phyloP scores from a whole-genome alignment of 2,329 filamentous ascomycete species.

The Arthrobotrys entomopaga region DNA sequence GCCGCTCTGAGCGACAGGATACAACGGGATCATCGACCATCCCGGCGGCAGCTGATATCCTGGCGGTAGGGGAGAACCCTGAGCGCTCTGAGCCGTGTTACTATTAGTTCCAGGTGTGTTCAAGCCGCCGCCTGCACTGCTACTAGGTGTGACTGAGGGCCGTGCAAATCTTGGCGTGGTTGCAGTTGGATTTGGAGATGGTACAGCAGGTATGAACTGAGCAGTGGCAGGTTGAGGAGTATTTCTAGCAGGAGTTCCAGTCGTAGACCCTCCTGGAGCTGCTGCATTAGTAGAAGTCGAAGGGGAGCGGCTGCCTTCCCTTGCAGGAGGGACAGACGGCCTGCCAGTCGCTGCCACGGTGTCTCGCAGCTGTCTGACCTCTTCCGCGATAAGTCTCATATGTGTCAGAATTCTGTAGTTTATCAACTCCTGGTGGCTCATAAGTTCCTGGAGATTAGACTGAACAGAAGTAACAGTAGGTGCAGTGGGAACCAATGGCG shows the following conservation, averaged over 20 bases:
- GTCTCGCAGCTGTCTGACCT: slow-evolving; percentile 16
- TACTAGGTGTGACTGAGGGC: not conserved
- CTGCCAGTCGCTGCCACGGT: not conserved
- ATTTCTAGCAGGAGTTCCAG: not conserved
- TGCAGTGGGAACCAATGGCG: not conserved
- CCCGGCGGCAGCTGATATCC: slow-evolving; percentile 51
- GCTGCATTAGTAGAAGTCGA: not conserved
- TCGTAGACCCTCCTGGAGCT: not conserved
- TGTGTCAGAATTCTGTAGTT: slow-evolving; percentile 22
- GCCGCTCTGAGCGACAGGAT: slow-evolving; percentile 32
- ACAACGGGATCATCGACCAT: slow-evolving; percentile 49
- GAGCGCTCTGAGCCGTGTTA: not conserved
- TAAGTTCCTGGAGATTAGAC: slow-evolving; percentile 25
- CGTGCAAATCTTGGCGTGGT: not conserved
- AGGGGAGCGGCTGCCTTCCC: not conserved
- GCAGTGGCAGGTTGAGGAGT: not conserved
- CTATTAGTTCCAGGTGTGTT: slow-evolving; percentile 5
- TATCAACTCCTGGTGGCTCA: slow-evolving; percentile 22
- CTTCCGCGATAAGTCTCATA: slow-evolving; percentile 12
- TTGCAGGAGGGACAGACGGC: not conserved
- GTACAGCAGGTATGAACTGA: not conserved
- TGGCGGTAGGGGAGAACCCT: slow-evolving; percentile 12
- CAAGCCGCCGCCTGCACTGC: not conserved
- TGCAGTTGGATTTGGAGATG: not conserved
- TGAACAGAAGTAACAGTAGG: slow-evolving; percentile 16